Conservation (phyloP, 1,284 basidiomycete genomes). For the Ganoderma lucidum region DNA sequence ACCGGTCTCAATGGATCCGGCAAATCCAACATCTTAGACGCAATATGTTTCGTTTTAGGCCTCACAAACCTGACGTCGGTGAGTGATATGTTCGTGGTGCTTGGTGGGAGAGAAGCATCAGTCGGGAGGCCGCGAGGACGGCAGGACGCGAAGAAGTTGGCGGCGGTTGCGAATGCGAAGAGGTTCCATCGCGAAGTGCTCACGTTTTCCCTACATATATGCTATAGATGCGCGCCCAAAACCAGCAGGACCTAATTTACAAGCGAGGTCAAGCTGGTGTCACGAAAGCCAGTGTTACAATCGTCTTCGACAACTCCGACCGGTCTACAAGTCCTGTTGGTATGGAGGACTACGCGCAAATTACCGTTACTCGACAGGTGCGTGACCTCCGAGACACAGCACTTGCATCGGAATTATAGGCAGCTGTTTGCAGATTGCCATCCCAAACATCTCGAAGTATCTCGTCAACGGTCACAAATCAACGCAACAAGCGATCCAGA, state of each 20-base stretch:
- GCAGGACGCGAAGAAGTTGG: not conserved
- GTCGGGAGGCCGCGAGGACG: not conserved
- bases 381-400: slow-evolving; percentile 29
- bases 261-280: slow-evolving; percentile 98
- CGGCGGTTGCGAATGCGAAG: not conserved
- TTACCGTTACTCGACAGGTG: slow-evolving; percentile 97
- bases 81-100: slow-evolving; percentile 32
- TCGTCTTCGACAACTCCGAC: slow-evolving; percentile 99
- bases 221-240: slow-evolving; percentile 89
- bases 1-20: slow-evolving; percentile 95
- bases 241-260: slow-evolving; percentile 98
- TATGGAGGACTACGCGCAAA: slow-evolving; percentile 85
- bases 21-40: slow-evolving; percentile 98
- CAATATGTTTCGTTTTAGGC: slow-evolving; percentile 97
- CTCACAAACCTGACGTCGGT: slow-evolving; percentile 93
- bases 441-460: slow-evolving; percentile 97
- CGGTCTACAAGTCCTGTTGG: slow-evolving; percentile 87
- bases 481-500: slow-evolving; percentile 89
- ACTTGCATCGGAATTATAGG: not conserved
- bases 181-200: not conserved
- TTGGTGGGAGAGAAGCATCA: not conserved
- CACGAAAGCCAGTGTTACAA: slow-evolving; percentile 97
- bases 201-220: not conserved
- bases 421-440: slow-evolving; percentile 69
- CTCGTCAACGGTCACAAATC: slow-evolving; percentile 97